Evolutionary conservation across 768 basidiomycete genomes (phyloP), one percentile per base, ranked within the genome.

Genomic region (Sutorius australiensis): DNA sequence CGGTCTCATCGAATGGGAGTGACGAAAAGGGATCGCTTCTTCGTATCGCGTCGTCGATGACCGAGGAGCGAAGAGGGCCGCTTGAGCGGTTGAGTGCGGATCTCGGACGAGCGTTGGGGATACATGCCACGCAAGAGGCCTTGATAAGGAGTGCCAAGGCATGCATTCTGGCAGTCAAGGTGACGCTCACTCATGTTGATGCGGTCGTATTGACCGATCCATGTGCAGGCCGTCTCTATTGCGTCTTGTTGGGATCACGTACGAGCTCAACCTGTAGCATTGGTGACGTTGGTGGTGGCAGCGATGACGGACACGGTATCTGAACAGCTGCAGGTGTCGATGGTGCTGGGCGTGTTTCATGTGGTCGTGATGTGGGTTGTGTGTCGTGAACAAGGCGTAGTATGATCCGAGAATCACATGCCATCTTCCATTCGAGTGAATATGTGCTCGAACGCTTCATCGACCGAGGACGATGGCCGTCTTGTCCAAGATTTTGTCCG

Each of bases 221-320:
- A 8, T 34, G 14, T 31, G 0, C 46, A 67, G 62, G 61, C 71
- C 7, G 50, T 69, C 33, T 72, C 65, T 12, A 36, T 65, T 19
- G 50, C 53, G 14, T 59, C 57, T 13, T 54, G 39, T 21, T 67
- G 62, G 58, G 60, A 63, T 14, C 31, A 47, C 7, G 32, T 69
- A 50, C 68, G 38, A 30, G 64, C 62, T 7, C 67, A 66, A 34
- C 60, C 65, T 2, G 48, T 65, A 27, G 46, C 70, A 5, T 42
- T 69, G 48, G 65, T 52, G 0, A 48, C 61, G 13, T 62, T 76
- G 36, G 64, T 72, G 8, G 55, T 61, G 1, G 69, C 76, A 2
- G 78, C 78, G 2, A 59, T 80, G 27, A 51, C 68, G 19, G 81
- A 82, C 66, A 78, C 75, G 12, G 67, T 76, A 64, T 75, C 73